These are phyloP conservation scores for Coemansia javaensis DNA, from an alignment of 192 early-diverging fungal genomes.

Conservation along the genomic window DNA sequence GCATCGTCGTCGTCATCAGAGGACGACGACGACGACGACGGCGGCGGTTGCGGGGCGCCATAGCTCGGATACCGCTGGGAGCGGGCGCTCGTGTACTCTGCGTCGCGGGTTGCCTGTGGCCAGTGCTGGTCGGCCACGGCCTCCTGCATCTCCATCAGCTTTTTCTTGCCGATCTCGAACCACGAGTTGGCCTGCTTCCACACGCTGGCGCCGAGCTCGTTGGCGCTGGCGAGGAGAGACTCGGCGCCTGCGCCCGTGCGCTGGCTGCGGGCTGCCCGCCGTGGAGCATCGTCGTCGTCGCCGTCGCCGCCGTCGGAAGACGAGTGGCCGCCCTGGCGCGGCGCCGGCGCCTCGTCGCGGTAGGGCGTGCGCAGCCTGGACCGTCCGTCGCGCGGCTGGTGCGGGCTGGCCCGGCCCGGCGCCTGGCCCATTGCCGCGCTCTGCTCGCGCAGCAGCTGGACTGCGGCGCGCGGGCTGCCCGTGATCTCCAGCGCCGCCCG, in stretches of 20 bases:
- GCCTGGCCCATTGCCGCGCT: conserved; percentile 10
- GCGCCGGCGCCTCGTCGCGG: conserved; percentile 13
- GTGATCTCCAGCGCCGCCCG: conserved; percentile 65
- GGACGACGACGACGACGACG: conserved; percentile 32
- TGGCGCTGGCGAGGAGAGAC: conserved; percentile 40
- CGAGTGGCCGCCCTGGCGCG: neutral
- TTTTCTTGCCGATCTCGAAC: conserved; percentile 52
- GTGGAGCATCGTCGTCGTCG: conserved; percentile 4
- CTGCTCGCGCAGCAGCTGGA: conserved; percentile 42
- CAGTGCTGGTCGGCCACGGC: conserved; percentile 30
- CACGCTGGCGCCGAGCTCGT: conserved; percentile 42
- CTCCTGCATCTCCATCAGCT: conserved; percentile 48
- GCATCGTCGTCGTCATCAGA: conserved; percentile 24
- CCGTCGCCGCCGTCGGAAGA: conserved; percentile 22
- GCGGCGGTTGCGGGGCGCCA: no score
- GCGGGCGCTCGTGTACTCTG: neutral
- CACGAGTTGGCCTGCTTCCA: conserved; percentile 52
- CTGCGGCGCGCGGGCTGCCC: conserved; percentile 57
- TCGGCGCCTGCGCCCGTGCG: conserved; percentile 14
- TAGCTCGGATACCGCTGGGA: conserved; percentile 25
- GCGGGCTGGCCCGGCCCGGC: neutral
- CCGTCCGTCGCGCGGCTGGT: neutral
- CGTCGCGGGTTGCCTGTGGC: conserved; percentile 2
- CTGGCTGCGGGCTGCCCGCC: no score
- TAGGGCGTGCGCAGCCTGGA: conserved; percentile 11